phyloP scores from a whole-genome alignment of 176 grass and related monocot species.

The Oryza coarctata region DNA sequence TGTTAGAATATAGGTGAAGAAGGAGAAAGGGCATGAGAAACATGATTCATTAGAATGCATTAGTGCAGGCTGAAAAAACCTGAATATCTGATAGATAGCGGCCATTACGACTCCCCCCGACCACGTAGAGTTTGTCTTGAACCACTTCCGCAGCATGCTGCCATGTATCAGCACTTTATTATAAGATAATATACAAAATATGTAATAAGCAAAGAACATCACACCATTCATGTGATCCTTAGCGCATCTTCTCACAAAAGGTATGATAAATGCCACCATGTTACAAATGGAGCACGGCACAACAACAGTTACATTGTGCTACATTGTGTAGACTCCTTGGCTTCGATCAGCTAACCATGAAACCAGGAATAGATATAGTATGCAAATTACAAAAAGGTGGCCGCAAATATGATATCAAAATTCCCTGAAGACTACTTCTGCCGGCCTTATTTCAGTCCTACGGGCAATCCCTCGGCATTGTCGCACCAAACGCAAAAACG shows the following conservation, averaged over 20 bases:
- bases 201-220: not conserved
- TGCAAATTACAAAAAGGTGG: not conserved
- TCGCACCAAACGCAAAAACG: not conserved
- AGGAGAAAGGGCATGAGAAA: not conserved
- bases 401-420: not conserved
- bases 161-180: not conserved
- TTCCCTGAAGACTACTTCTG: not conserved
- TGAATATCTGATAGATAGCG: slow-evolving; percentile 84
- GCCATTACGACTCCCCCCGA: slow-evolving; percentile 92
- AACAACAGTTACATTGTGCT: not conserved
- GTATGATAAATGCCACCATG: not conserved
- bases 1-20: not conserved
- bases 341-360: not conserved
- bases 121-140: slow-evolving; percentile 68
- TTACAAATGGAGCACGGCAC: not conserved
- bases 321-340: not conserved
- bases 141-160: slow-evolving; percentile 92
- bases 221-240: not conserved
- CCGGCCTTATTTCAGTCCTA: not conserved
- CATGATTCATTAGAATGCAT: not conserved
- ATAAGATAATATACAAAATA: not conserved
- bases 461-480: not conserved
- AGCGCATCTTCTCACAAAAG: not conserved
- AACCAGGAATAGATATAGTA: not conserved
- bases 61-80: slow-evolving; percentile 25